Base-by-base conservation (phyloP, 805 yeast species). In the Yueomyces sinensis region DNA sequence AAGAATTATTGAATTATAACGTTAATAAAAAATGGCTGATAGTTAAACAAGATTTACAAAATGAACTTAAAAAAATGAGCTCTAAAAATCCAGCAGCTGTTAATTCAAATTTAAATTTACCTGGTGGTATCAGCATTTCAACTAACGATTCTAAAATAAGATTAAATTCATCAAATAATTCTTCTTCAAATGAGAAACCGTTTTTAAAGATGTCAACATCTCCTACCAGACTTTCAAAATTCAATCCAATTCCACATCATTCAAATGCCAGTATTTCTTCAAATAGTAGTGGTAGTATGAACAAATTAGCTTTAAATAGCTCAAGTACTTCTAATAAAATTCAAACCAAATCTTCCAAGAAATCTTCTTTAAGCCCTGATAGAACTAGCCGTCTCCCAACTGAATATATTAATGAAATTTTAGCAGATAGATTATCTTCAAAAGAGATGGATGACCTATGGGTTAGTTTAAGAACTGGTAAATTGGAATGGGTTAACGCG, bases 401-500 rank as follows among this genome's bases (percentile, higher is more conserved):
- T 41, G 75, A 70, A 45, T 89, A 81, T 54, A 86, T 89, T 14
- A 70, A 80, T 34, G 69, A 70, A 40, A 66, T 91, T 42, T 67
- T 87, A 49, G 76, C 80, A 27, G 79, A 80, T 46, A 58, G 72
- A 23, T 74, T 87, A 35, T 64, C 81, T 1, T 61, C 74, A 4
- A 73, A 72, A 34, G 83, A 87, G 52, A 62, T 89, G 42, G 82
- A 80, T 28, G 82, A 82, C 44, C 66, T 91, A 34, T 83, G 91
- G 81, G 95, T 91, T 5, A 83, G 94, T 32, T 63, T 89, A 30
- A 73, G 97, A 42, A 84, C 97, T 0, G 97, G 89, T 52, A 86
- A 87, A 17, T 63, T 75, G 17, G 70, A 63, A 27, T 89, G 97
- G 96, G 91, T 83, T 0, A 66, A 72, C 32, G 66, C 64, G 17